A percentile compares a stretch with the other conserved stretches of the same genome.
Conservation (phyloP, 129 eudicot species). For the Arctium lappa region DNA sequence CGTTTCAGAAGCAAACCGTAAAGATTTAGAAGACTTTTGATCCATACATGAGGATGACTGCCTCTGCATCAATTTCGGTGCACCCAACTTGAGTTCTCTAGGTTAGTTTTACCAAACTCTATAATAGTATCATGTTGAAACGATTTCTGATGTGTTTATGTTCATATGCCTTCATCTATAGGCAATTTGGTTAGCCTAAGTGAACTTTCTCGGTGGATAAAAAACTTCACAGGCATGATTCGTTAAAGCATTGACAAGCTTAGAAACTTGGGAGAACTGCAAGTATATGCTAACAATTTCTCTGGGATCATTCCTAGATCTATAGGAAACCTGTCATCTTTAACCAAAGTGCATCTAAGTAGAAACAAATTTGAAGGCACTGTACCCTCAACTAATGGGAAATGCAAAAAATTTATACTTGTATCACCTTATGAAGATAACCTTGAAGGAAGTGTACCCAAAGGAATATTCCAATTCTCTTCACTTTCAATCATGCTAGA, state of each 20-base stretch:
- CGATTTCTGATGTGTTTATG: no score
- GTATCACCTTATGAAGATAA: neutral
- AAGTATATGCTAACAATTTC: neutral
- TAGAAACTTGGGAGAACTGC: neutral
- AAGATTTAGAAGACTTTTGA: no score
- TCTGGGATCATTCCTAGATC: conserved; percentile 12
- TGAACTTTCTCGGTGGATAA: neutral
- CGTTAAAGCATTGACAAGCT: conserved; percentile 20
- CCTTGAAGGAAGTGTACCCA: neutral
- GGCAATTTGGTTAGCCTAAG: conserved; percentile 17
- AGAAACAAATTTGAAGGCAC: neutral
- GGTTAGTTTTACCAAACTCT: no score
- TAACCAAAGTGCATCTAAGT: neutral
- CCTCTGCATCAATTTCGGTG: no score
- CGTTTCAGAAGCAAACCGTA: no score
- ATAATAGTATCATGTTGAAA: no score
- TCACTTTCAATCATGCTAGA: neutral
- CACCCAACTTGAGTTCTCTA: no score
- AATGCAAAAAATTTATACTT: neutral
- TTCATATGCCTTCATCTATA: neutral
- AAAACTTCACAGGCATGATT: conserved; percentile 22
- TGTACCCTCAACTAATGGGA: conserved; percentile 12
- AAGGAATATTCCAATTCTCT: neutral
- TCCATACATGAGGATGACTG: no score
- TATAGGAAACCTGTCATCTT: conserved; percentile 16